Base-by-base conservation (phyloP, 148 eudicot species). In the Camellia japonica region DNA sequence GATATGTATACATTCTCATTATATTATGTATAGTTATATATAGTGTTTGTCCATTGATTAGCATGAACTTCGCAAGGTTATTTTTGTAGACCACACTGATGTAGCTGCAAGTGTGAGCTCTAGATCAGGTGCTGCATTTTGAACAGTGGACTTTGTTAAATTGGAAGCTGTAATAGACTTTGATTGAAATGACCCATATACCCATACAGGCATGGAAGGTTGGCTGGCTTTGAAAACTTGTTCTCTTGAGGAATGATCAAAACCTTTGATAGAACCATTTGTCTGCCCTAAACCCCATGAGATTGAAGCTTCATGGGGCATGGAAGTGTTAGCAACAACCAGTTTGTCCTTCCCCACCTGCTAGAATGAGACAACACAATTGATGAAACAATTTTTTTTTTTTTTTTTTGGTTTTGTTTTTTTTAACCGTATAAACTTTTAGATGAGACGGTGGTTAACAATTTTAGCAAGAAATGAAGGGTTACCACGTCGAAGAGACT, bases 51-150 rank as follows among this genome's bases (percentile, higher is more conserved):
- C 41, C 46, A 30, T 7, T 66, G 69, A 66, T 38, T 5, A 23
- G 44, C 16, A 38, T 38, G 16, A 30, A 38, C 1, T 38, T 66
- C 1, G 69, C 11, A 38, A n/a, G 64, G 18, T 60, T 11, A 11
- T 66, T 11, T 30, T 66, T 38, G 47, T 56, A 80, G 9, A 65
- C 78, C 12, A 81, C 82, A 78, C 73, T 78, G 68, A 84, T 73
- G 84, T 80, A n/a, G 83, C 77, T 7, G 81, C 76, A 18, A 86
- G 83, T 3, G 74, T 83, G 16, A 87, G 87, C 85, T 87, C 89
- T 19, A 81, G 71, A 63, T 84, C 84, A 68, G 82, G 86, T 23
- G 44, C 64, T 74, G 47, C 82, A 51, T 51, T 51, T 15, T 59
- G 14, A 18, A 52, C 62, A 44, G 52, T 42, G 56, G 56, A 9